These are phyloP conservation scores for Quercus aquifolioides DNA, from an alignment of 306 rosid genomes.

Conservation along the genomic window DNA sequence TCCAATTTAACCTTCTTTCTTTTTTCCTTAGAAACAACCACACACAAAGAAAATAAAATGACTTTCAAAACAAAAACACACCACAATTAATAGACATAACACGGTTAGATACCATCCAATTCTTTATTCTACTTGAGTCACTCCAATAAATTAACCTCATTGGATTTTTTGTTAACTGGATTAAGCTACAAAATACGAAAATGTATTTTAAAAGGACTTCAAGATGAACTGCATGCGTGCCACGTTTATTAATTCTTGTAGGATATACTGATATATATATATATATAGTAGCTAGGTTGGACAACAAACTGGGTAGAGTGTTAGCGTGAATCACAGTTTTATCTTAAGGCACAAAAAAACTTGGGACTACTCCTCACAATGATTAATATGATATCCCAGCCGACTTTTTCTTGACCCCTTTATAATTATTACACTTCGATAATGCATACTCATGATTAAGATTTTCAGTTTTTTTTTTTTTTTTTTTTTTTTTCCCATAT, in stretches of 20 bases:
- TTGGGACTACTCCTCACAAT: slow-evolving; percentile 13
- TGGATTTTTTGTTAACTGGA: slow-evolving; percentile 1
- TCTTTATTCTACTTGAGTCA: background rate
- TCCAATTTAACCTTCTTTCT: slow-evolving; percentile 16
- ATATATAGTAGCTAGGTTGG: background rate
- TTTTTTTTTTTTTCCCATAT: background rate
- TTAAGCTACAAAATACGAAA: background rate
- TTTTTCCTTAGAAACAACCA: too few relatives aligned
- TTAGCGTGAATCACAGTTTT: background rate
- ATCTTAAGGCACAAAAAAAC: slow-evolving; percentile 7
- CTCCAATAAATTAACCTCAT: too few relatives aligned
- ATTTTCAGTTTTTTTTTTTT: background rate
- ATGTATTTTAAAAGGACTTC: background rate
- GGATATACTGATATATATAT: background rate
- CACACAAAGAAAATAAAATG: too few relatives aligned
- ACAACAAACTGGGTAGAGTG: background rate
- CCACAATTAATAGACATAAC: too few relatives aligned
- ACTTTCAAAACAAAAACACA: too few relatives aligned
- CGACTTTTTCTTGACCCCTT: background rate
- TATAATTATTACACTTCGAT: slow-evolving; percentile 1
- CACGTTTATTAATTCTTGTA: slow-evolving; percentile 16
- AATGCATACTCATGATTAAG: background rate
- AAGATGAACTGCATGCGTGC: slow-evolving; percentile 21
- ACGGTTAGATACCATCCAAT: background rate
- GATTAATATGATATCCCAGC: slow-evolving; percentile 13